These are phyloP conservation scores for Colletotrichum filicis DNA, from an alignment of 2,329 filamentous ascomycete species.

Conservation along the genomic window DNA sequence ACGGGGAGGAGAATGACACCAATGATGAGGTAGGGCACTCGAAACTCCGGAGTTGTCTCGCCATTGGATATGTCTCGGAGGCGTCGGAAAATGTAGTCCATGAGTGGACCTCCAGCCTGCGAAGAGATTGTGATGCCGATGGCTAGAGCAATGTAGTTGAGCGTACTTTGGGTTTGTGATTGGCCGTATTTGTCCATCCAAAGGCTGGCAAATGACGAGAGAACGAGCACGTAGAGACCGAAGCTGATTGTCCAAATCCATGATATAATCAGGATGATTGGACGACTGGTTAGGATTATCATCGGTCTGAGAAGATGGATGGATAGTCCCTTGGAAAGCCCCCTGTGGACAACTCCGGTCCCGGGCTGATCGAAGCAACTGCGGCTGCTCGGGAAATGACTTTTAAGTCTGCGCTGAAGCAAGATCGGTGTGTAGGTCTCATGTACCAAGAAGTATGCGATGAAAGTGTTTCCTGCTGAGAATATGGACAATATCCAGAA, in stretches of 20 bases:
- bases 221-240: constrained; percentile 61
- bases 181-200: constrained; percentile 59
- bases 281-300: constrained; percentile 42
- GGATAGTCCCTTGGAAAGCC: not conserved
- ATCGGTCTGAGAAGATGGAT: not conserved
- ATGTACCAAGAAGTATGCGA: not conserved
- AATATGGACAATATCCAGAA: too few relatives aligned
- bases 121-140: constrained; percentile 52
- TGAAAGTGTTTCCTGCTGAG: too few relatives aligned
- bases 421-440: not conserved
- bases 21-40: constrained; percentile 63
- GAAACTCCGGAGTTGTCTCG: constrained; percentile 55
- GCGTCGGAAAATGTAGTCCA: constrained; percentile 49
- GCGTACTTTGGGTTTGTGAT: constrained; percentile 52
- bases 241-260: constrained; percentile 59
- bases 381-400: not conserved
- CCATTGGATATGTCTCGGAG: constrained; percentile 21
- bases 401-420: not conserved
- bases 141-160: constrained; percentile 63
- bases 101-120: constrained; percentile 47
- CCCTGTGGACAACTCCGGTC: not conserved
- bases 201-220: constrained; percentile 62
- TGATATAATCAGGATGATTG: constrained; percentile 58
- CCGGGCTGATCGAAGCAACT: not conserved
- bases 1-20: constrained; percentile 63